Evolutionary conservation across 1,139 yeast species (phyloP).

Genomic region (Blastobotrys malaysiensis): DNA sequence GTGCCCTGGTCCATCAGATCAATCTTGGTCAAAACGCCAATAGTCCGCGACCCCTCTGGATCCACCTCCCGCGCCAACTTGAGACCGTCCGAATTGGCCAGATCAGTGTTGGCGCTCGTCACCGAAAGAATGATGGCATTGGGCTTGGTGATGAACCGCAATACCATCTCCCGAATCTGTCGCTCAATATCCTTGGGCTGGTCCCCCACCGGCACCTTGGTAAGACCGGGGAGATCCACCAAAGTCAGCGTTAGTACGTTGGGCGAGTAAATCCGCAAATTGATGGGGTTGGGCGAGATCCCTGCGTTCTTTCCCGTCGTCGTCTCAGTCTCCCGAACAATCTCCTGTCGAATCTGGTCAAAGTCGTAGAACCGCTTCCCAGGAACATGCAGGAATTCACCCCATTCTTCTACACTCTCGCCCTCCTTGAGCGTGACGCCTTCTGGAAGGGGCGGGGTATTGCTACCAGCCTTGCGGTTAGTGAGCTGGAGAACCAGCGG

Average conservation of each 20-base stretch:
- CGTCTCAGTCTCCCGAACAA: constrained; percentile 89
- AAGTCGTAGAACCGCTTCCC: constrained; percentile 82
- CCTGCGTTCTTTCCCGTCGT: constrained; percentile 92
- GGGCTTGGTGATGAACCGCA: constrained; percentile 91
- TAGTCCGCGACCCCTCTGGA: constrained; percentile 94
- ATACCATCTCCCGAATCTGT: constrained; percentile 89
- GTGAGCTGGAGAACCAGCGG: constrained; percentile 81
- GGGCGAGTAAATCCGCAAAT: constrained; percentile 90
- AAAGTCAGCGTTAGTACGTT: constrained; percentile 94
- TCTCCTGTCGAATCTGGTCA: constrained; percentile 86
- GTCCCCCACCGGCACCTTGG: constrained; percentile 98
- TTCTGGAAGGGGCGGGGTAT: constrained; percentile 86
- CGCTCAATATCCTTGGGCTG: constrained; percentile 97
- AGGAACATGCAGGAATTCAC: constrained; percentile 91
- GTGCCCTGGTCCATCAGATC: constrained; percentile 98
- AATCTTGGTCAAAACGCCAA: constrained; percentile 94
- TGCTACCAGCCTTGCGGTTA: constrained; percentile 57
- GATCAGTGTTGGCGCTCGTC: constrained; percentile 94
- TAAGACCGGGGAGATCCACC: constrained; percentile 97
- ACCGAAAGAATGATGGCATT: constrained; percentile 94
- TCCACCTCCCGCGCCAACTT: constrained; percentile 96
- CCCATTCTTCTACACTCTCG: constrained; percentile 93
- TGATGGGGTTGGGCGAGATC: constrained; percentile 87
- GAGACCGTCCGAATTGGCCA: constrained; percentile 96
- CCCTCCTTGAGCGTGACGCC: constrained; percentile 63